Percentiles rank a stretch among this genome's conserved stretches.
These are phyloP conservation scores for Gleditsia sinensis DNA, from an alignment of 306 rosid genomes.

Conservation along the genomic window DNA sequence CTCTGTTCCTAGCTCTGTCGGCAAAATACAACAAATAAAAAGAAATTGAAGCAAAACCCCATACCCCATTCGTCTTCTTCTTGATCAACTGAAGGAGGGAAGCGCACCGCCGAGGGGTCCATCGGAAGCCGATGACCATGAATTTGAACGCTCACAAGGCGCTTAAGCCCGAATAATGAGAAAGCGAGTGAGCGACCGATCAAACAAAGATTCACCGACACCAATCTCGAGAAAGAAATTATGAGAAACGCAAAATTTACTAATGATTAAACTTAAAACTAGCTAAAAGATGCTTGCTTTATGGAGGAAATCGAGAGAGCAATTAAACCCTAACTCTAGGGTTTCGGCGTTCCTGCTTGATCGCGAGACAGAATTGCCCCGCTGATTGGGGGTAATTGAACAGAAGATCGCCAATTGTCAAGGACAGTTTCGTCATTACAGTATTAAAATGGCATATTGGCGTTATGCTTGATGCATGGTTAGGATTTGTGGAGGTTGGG, in stretches of 20 bases:
- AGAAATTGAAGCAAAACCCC: background rate
- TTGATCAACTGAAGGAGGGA: slow-evolving; percentile 53
- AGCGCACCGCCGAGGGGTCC: slow-evolving; percentile 72
- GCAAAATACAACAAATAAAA: background rate
- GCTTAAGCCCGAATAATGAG: slow-evolving; percentile 64
- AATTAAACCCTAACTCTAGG: slow-evolving; percentile 54
- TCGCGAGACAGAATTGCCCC: slow-evolving; percentile 40
- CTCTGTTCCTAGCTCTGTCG: background rate
- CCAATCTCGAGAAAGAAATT: slow-evolving; percentile 20
- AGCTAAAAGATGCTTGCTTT: slow-evolving; percentile 21
- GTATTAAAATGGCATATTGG: background rate
- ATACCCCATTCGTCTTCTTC: slow-evolving; percentile 93
- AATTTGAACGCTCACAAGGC: slow-evolving; percentile 71
- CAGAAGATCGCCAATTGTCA: background rate
- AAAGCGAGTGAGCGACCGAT: slow-evolving; percentile 33
- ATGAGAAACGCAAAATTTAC: background rate
- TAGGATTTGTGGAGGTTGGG: background rate
- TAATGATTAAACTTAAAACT: background rate
- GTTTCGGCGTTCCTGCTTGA: slow-evolving; percentile 13
- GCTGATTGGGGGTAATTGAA: background rate
- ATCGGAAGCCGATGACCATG: slow-evolving; percentile 79
- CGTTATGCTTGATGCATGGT: background rate
- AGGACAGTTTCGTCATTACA: slow-evolving; percentile 37
- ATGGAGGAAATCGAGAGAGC: slow-evolving; percentile 13
- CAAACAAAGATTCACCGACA: slow-evolving; percentile 12